These are phyloP conservation scores for Circinella minor DNA, from an alignment of 371 early-diverging fungal genomes.

Conservation along the genomic window DNA sequence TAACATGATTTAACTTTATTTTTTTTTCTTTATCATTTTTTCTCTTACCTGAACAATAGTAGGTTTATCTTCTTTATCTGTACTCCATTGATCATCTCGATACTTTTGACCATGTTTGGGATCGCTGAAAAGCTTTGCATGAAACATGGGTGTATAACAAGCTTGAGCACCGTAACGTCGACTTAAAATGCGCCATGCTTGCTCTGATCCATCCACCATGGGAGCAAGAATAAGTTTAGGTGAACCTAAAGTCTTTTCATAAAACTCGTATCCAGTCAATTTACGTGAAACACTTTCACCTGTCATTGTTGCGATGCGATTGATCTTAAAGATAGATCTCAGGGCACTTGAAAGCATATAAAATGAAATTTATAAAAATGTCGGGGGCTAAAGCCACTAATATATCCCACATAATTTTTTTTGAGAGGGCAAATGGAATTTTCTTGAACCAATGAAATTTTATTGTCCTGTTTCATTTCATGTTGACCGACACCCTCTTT, in stretches of 20 bases:
- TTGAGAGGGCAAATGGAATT: too few relatives aligned
- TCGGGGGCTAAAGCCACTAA: background rate
- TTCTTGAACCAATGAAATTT: too few relatives aligned
- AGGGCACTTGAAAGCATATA: slow-evolving; percentile 6
- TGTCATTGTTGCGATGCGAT: background rate
- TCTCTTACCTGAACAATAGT: slow-evolving; percentile 85
- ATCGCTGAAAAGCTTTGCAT: slow-evolving; percentile 85
- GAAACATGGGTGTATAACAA: slow-evolving; percentile 99
- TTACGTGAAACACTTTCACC: slow-evolving; percentile 46
- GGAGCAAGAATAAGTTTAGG: slow-evolving; percentile 89
- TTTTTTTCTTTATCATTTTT: background rate
- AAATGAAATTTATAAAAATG: background rate
- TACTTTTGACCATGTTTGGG: slow-evolving; percentile 62
- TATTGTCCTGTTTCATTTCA: too few relatives aligned
- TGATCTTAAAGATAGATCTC: slow-evolving; percentile 6
- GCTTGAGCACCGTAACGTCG: slow-evolving; percentile 91
- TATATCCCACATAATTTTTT: background rate
- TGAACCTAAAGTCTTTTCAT: slow-evolving; percentile 64
- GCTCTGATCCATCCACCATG: slow-evolving; percentile 95
- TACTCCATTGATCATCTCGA: slow-evolving; percentile 80
- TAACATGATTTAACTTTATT: background rate
- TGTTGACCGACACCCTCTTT: too few relatives aligned
- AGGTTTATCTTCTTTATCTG: slow-evolving; percentile 80
- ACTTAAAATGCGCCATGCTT: slow-evolving; percentile 94
- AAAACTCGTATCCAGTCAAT: slow-evolving; percentile 84